phyloP scores from a whole-genome alignment of 2,329 filamentous ascomycete species.

The Xylariomycetidae sp. region DNA sequence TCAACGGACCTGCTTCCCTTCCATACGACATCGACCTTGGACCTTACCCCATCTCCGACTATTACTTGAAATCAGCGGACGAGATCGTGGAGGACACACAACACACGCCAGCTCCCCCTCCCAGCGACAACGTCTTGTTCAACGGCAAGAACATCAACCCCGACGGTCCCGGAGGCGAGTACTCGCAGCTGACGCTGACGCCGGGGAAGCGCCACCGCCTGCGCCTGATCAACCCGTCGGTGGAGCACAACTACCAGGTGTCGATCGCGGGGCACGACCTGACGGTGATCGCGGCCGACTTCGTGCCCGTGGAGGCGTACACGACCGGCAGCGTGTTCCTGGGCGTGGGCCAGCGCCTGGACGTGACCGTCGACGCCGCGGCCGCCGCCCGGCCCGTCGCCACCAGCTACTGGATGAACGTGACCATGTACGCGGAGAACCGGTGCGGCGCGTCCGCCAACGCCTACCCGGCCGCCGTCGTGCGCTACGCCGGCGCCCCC shows the following conservation, averaged over 20 bases:
- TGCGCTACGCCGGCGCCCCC: conserved; percentile 12
- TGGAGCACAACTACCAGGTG: conserved; percentile 41
- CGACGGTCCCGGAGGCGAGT: conserved; percentile 22
- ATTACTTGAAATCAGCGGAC: conserved; percentile 37
- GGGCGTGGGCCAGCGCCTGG: conserved; percentile 39
- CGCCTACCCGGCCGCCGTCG: conserved; percentile 14
- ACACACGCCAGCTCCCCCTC: conserved; percentile 15
- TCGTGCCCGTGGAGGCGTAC: conserved; percentile 47
- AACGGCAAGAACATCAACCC: conserved; percentile 35
- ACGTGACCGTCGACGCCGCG: conserved; percentile 40
- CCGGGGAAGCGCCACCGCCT: conserved; percentile 41
- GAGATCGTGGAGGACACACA: conserved; percentile 10
- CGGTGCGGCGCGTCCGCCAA: conserved; percentile 13
- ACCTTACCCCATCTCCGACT: conserved; percentile 44
- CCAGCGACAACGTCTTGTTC: conserved; percentile 34
- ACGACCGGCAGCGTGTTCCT: conserved; percentile 41
- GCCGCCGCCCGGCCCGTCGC: conserved; percentile 21
- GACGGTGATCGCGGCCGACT: conserved; percentile 47
- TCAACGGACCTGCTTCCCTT: conserved; percentile 33
- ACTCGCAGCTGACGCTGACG: conserved; percentile 26
- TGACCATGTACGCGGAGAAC: conserved; percentile 12
- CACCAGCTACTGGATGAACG: conserved; percentile 26
- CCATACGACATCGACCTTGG: conserved; percentile 48
- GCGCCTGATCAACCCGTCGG: conserved; percentile 44
- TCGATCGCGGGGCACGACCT: conserved; percentile 46